A percentile compares a stretch with the other conserved stretches of the same genome.
phyloP scores from a whole-genome alignment of 2,329 filamentous ascomycete species.

The Fusarium veterinarium region DNA sequence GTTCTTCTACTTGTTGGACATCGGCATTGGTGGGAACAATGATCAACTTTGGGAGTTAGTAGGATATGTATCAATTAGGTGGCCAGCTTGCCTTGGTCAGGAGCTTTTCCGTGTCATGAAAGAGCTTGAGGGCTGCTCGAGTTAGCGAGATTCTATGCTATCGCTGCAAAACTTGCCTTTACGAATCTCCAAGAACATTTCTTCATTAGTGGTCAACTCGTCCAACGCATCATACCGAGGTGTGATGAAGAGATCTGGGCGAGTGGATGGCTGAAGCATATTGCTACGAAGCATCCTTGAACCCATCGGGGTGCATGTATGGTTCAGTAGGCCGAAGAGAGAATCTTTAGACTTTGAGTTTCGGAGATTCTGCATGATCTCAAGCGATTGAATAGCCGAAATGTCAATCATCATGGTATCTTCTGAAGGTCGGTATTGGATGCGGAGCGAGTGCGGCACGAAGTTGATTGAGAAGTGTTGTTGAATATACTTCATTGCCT shows the following conservation, averaged over 20 bases:
- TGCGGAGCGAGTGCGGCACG: constrained; percentile 81
- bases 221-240: constrained; percentile 85
- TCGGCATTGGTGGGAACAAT: constrained; percentile 75
- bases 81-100: constrained; percentile 72
- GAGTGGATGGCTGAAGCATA: constrained; percentile 88
- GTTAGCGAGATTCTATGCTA: not conserved
- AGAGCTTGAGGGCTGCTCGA: constrained; percentile 72
- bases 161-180: constrained; percentile 62
- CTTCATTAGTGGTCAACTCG: constrained; percentile 83
- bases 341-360: constrained; percentile 82
- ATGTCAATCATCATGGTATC: constrained; percentile 97
- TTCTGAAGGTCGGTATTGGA: constrained; percentile 88
- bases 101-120: constrained; percentile 83
- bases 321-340: constrained; percentile 85
- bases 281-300: constrained; percentile 84
- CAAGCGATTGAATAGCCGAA: constrained; percentile 85
- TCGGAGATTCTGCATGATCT: constrained; percentile 89
- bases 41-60: constrained; percentile 69
- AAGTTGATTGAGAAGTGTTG: constrained; percentile 75
- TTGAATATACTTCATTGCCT: constrained; percentile 87
- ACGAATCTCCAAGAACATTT: constrained; percentile 83
- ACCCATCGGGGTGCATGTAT: constrained; percentile 90
- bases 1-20: constrained; percentile 78
- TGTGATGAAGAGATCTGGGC: constrained; percentile 70
- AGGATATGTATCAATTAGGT: fast-evolving